Evolutionary conservation across 345 rosid genomes (phyloP).

Genomic region (Capsella bursapastoris): DNA sequence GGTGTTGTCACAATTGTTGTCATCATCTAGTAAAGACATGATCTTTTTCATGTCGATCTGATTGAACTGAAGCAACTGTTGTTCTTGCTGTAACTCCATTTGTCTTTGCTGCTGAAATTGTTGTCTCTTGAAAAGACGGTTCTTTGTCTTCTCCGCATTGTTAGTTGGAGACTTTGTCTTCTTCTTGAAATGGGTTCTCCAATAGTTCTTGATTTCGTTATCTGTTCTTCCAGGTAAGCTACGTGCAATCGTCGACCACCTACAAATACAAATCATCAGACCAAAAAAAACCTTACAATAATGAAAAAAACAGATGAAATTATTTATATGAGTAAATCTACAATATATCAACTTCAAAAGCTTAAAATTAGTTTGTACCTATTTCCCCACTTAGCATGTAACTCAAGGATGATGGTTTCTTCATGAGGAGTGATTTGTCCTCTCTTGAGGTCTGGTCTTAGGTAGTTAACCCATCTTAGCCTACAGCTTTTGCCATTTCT

Average conservation of each 20-base stretch:
- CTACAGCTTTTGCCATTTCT: constrained; percentile 97
- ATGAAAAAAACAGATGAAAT: background rate
- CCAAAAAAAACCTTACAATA: background rate
- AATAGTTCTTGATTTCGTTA: constrained; percentile 89
- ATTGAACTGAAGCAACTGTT: constrained; percentile 55
- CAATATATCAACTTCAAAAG: background rate
- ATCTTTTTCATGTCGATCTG: constrained; percentile 67
- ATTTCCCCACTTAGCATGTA: constrained; percentile 95
- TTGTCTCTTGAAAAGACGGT: constrained; percentile 67
- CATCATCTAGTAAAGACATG: constrained; percentile 61
- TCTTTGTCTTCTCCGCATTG: constrained; percentile 55
- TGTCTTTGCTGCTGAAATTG: constrained; percentile 72
- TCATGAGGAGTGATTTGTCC: constrained; percentile 95
- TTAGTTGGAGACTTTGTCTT: constrained; percentile 60
- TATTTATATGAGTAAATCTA: background rate
- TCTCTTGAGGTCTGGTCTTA: constrained; percentile 94
- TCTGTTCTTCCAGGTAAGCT: constrained; percentile 95
- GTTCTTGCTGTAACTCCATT: constrained; percentile 49
- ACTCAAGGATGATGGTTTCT: constrained; percentile 77
- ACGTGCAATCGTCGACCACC: constrained; percentile 95
- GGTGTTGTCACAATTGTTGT: constrained; percentile 28
- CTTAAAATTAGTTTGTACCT: constrained; percentile 48
- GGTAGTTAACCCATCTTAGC: constrained; percentile 91
- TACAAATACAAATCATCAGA: constrained; percentile 34
- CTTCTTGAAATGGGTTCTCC: constrained; percentile 96